Evolutionary conservation across 192 early-diverging fungal genomes (phyloP), one percentile per base, ranked within the genome.

Genomic region (Coemansia sp.): DNA sequence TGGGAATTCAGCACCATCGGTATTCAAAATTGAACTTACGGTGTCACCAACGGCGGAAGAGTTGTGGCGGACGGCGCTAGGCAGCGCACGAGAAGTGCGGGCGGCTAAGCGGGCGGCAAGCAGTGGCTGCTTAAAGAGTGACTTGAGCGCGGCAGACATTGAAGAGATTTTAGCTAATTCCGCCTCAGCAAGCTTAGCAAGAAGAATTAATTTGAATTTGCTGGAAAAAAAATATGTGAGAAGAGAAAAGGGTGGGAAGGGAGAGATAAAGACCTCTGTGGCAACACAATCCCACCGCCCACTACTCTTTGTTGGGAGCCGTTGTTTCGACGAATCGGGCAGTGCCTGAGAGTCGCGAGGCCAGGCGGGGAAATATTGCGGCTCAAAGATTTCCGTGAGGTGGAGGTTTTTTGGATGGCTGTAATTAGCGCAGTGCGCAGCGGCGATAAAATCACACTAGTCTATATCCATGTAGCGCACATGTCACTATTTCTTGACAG

Each of bases 91-190:
- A 5, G 78, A 71, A 57, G 74, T 69, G 66, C 78, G 74, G 27
- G 34, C 62, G 37, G 74, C 74, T 67, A 81, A 41, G 37, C 78
- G 78, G 23, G 74, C 70, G 58, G 74, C 78, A 66, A 73, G 51
- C 51, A 55, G 51, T 12, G 74, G 78, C 70, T 73, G 73, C 53
- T 63, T 76, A 74, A 76, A 73, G 23, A 81, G 71, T 3, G 64
- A 62, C 64, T 70, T 81, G 64, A 81, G 70, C 31, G 74, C 55
- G 29, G 64, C 67, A 63, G 74, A 81, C 78, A 81, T 81, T 72
- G 21, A 63, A 42, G 21, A 27, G 48, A 51, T 51, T 51, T 9
- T n/a, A 51, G 48, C 11, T 25, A 25, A 51, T 51, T 51, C 48
- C 48, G 48, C 48, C 19, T 25, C 48, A 51, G 23, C 21, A 51